Evolutionary conservation across 1,284 basidiomycete genomes (phyloP), one percentile per base, ranked within the genome.

Genomic region (Entoloma clypeatum): DNA sequence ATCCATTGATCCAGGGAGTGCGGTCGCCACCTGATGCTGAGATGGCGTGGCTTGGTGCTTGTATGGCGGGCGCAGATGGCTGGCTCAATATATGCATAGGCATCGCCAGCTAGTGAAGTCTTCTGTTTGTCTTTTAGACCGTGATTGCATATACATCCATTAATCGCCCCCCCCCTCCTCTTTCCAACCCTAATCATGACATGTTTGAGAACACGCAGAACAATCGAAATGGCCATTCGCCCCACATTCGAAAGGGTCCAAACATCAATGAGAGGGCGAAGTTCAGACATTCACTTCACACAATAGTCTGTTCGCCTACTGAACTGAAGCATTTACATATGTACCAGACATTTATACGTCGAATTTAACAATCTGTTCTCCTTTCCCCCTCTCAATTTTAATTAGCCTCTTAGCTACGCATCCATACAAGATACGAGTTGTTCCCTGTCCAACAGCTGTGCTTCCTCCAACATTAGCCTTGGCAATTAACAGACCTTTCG

Each of bases 21-120:
- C 64, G 79, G 2, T 67, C 88, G 2, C 95, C 95, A 0, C 68
- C 81, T 11, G 93, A 96, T 31, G 74, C 91, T 1, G 93, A 97
- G 57, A 74, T 98, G 57, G 91, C 86, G 2, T 98, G 94, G 94
- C 63, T 98, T 9, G 89, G 91, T 9, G 83, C 89, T 8, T 92
- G 90, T 53, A 70, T 97, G 62, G 78, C 84, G 9, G 92, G 92
- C 7, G 90, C 92, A 5, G 95, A 98, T 58, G 95, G 95, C 5
- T 98, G 94, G 94, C 72, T 96, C 18, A 85, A 86, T 53, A 73
- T 95, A 37, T 92, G 90, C 52, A 70, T 94, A 27, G 85, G 86
- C 28, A 64, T 89, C 42, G 57, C 52, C 42, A 59, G 58, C 50
- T 50, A 38, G 27, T 38, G 10, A 17, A 30, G 6, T n/a, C 18